Evolutionary conservation across 495 filamentous ascomycete species (phyloP), one percentile per base, ranked within the genome.

Genomic region (Penicillium diatomitis): DNA sequence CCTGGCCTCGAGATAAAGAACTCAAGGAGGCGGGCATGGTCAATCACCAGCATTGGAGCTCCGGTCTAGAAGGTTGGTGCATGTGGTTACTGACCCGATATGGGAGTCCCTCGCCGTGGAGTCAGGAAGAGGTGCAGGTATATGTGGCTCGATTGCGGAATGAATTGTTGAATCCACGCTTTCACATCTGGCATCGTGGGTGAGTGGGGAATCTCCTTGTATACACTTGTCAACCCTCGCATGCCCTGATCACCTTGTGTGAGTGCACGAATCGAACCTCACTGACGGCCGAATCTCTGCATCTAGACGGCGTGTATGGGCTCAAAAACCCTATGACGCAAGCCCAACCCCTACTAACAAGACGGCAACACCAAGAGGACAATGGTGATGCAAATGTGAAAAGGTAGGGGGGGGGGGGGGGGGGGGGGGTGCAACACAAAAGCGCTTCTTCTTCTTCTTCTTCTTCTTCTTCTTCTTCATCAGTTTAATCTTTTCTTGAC

Each of bases 21-120:
- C 56, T 85, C 53, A 87, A 86, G 58, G 77, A 79, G 50, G 78
- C 85, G 11, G 85, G 85, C 56, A 66, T 71, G 45, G 78, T 77
- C 20, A 81, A 85, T 44, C 53, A 78, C 32, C 57, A 80, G 5
- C 76, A 84, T 53, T 81, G 84, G 34, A 61, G 79, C 4, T 49
- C 50, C 28, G 60, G 57, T 9, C 39, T 63, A 36, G 60, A 63
- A 34, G 60, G 57, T 2, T 63, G 53, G 48, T 45, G 50, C 36
- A 62, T 62, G 56, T 62, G 50, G 51, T 34, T 64, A 39, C 55
- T 64, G 6, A 64, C 61, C 12, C 53, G 53, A 30, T 58, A 47
- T 40, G 60, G 60, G 3, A 36, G 46, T 6, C 60, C 60, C 3
- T 35, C 35, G 8, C 60, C 60, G 0, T 63, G 60, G 60, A 50